Base-by-base conservation (phyloP, 2,329 filamentous ascomycete genomes). In the Ilyonectria robusta region DNA sequence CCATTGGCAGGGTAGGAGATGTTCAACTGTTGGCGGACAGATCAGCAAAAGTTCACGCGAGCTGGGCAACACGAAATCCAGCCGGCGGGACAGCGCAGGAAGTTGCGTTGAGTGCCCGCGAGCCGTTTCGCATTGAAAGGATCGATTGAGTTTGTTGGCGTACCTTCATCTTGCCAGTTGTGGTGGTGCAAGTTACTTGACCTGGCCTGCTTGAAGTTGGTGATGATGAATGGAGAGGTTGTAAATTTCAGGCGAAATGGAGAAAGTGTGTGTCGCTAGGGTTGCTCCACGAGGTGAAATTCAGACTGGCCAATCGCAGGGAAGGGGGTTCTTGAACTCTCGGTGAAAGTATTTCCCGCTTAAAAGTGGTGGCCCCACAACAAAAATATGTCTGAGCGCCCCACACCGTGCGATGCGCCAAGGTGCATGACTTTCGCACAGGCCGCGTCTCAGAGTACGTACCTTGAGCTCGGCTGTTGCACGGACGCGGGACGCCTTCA, bases 1-100 rank as follows among this genome's bases (percentile, higher is more conserved):
- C 96, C 96, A 88, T 98, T 98, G 92, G 95, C 94, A 88, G 96
- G 96, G 92, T 95, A 97, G 80, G 86, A 88, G 81, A 90, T 88
- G 87, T 90, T 90, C 85, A 90, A 85, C 88, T 88, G 69, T 67
- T 73, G 31, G n/a, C 54, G 23, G 21, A 58, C 40, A 15, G 37
- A 78, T 84, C 71, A 85, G 82, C 77, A 67, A 62, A 61, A 19
- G 17, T 59, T 64, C 56, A 44, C 48, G 35, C 15, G 13, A 50
- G 17, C 23, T 48, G 17, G 23, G 10, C 35, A 31, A 23, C 55
- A 26, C 44, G 44, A 23, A 35, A 33, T 9, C 21, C 13, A 21
- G 21, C 40, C 51, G 15, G 46, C 8, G 42, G 17, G 23, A 31
- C 42, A 23, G 48, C 56, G 31, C 9, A 33, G 21, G 17, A 10